phyloP scores from a whole-genome alignment of 306 rosid species.

The Mimosa pudica region DNA sequence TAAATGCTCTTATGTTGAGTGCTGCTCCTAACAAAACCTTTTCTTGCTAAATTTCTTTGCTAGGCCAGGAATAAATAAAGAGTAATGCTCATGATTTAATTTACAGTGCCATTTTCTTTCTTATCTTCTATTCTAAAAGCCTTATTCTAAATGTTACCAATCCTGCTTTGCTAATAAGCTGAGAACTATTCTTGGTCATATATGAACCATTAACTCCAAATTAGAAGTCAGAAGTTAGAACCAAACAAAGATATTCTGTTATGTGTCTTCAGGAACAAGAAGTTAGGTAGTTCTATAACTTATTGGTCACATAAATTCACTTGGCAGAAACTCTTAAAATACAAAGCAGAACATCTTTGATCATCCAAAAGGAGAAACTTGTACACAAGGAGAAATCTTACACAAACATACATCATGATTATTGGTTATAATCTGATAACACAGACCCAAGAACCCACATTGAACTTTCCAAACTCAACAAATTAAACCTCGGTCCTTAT shows the following conservation, averaged over 20 bases:
- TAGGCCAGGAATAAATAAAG: too few species aligned
- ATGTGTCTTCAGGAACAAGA: not conserved
- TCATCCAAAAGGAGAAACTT: not conserved
- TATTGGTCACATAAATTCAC: not conserved
- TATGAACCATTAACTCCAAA: not conserved
- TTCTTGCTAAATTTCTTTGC: too few species aligned
- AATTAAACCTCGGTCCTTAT: not conserved
- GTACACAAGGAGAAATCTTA: not conserved
- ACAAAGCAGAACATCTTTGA: not conserved
- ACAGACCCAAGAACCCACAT: not conserved
- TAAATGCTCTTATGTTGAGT: too few species aligned
- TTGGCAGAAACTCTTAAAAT: not conserved
- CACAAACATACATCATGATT: not conserved
- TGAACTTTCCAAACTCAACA: conserved; percentile 1
- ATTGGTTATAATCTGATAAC: conserved; percentile 10
- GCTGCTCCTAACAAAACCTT: too few species aligned
- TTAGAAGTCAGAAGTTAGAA: not conserved
- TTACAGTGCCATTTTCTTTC: not conserved
- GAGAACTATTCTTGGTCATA: not conserved
- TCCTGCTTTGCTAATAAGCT: not conserved
- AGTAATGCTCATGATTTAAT: not conserved
- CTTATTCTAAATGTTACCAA: not conserved
- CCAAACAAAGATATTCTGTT: not conserved
- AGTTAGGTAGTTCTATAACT: not conserved
- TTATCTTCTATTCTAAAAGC: not conserved